Conservation (phyloP, 306 rosid species). For the Carpinus viminea region DNA sequence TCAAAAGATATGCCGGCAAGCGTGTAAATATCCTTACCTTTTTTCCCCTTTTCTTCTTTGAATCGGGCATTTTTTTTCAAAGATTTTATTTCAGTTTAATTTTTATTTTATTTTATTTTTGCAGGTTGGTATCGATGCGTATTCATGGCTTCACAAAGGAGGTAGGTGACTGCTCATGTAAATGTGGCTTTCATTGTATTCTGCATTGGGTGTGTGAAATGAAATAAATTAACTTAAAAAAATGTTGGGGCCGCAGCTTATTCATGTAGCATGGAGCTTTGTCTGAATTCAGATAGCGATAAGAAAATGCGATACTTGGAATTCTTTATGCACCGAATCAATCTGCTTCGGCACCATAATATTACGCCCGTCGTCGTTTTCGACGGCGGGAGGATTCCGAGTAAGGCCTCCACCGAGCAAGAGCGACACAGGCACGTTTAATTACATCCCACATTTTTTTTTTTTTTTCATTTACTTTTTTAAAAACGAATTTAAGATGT, state of each 20-base stretch:
- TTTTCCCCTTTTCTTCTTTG: neutral
- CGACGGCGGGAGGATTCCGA: conserved; percentile 54
- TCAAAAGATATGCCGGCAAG: conserved; percentile 73
- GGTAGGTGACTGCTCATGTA: conserved; percentile 38
- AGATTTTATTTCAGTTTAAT: neutral
- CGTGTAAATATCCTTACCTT: conserved; percentile 46
- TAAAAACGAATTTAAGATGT: neutral
- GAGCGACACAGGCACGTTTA: conserved; percentile 46
- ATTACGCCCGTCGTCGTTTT: conserved; percentile 58
- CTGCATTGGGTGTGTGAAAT: neutral
- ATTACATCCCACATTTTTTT: neutral
- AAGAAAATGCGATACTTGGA: conserved; percentile 71
- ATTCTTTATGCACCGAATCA: conserved; percentile 70
- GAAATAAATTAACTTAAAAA: neutral
- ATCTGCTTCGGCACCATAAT: conserved; percentile 50
- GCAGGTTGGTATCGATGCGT: conserved; percentile 97
- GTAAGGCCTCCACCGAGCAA: conserved; percentile 47
- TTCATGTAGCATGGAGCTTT: conserved; percentile 94
- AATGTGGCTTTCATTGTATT: neutral
- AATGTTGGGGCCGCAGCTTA: conserved; percentile 50
- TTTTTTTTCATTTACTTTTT: neutral
- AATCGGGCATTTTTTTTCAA: neutral
- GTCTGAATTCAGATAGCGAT: conserved; percentile 61
- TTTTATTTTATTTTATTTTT: neutral
- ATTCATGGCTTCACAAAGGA: conserved; percentile 98